Conservation (phyloP, 495 filamentous ascomycete genomes). For the Penicillium mononematosum region DNA sequence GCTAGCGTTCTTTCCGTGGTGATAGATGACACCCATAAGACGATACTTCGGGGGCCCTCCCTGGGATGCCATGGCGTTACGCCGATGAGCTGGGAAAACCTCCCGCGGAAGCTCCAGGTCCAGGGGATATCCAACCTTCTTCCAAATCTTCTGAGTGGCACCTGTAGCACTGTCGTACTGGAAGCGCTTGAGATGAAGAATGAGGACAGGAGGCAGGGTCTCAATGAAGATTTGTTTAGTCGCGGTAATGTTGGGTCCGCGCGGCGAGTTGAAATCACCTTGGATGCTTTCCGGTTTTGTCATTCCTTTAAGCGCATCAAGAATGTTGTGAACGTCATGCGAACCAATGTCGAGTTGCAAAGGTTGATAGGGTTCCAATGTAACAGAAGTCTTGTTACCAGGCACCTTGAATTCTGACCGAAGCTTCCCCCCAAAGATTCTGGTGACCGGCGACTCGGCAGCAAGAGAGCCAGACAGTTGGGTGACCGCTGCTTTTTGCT, state of each 20-base stretch:
- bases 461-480: slow-evolving; percentile 77
- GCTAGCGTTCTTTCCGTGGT: slow-evolving; percentile 93
- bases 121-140: slow-evolving; percentile 91
- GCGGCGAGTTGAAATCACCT: slow-evolving; percentile 81
- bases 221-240: slow-evolving; percentile 97
- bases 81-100: slow-evolving; percentile 75
- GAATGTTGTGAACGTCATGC: slow-evolving; percentile 80
- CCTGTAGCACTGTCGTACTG: slow-evolving; percentile 83
- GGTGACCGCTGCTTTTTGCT: slow-evolving; percentile 83
- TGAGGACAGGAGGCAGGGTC: slow-evolving; percentile 84
- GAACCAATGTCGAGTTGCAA: slow-evolving; percentile 92
- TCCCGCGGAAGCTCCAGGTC: slow-evolving; percentile 93
- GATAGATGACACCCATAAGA: slow-evolving; percentile 90
- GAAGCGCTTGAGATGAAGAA: slow-evolving; percentile 95
- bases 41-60: slow-evolving; percentile 75
- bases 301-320: slow-evolving; percentile 83
- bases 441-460: slow-evolving; percentile 79
- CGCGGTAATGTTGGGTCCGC: slow-evolving; percentile 70
- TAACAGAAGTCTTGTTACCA: slow-evolving; percentile 85
- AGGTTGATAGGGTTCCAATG: slow-evolving; percentile 88
- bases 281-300: slow-evolving; percentile 81
- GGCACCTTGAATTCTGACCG: slow-evolving; percentile 86
- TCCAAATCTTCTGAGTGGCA: slow-evolving; percentile 97
- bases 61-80: slow-evolving; percentile 60
- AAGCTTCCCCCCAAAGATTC: slow-evolving; percentile 91